Conservation (phyloP, 2,329 filamentous ascomycete genomes). For the Xylaria sp. region DNA sequence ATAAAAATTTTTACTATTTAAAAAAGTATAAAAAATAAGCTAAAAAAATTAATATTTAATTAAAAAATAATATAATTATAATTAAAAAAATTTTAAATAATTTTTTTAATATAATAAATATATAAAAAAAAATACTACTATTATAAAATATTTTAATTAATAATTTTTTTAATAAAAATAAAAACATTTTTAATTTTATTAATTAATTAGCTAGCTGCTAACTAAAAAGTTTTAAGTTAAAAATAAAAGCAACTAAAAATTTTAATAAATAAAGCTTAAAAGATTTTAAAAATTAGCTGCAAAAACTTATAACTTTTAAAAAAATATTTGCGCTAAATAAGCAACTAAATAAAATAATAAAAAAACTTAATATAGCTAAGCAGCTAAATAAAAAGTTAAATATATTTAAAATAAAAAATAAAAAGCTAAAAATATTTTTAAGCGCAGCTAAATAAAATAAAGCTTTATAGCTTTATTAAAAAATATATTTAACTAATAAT, state of each 20-base stretch:
- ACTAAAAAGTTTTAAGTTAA: not conserved
- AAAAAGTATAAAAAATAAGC: too few species aligned
- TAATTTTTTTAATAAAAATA: not conserved
- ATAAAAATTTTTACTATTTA: not conserved
- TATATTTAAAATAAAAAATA: not conserved
- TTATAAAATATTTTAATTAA: not conserved
- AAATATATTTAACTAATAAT: constrained; percentile 3
- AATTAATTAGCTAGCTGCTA: not conserved
- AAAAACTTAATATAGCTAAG: not conserved
- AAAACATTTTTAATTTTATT: not conserved
- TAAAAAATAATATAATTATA: not conserved
- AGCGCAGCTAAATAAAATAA: too few species aligned
- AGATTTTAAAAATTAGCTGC: not conserved
- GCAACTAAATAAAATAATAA: not conserved
- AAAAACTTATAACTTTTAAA: constrained; percentile 1
- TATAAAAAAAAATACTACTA: not conserved
- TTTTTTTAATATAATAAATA: not conserved
- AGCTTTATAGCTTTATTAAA: too few species aligned
- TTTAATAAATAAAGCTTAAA: not conserved
- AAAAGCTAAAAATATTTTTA: not conserved
- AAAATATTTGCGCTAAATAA: not conserved
- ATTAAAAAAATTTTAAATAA: not conserved
- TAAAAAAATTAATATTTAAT: not conserved
- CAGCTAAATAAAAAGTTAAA: not conserved
- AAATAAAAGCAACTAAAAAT: too few species aligned